Base-by-base conservation (phyloP, 2,329 filamentous ascomycete species). In the Pseudogymnoascus sp. region DNA sequence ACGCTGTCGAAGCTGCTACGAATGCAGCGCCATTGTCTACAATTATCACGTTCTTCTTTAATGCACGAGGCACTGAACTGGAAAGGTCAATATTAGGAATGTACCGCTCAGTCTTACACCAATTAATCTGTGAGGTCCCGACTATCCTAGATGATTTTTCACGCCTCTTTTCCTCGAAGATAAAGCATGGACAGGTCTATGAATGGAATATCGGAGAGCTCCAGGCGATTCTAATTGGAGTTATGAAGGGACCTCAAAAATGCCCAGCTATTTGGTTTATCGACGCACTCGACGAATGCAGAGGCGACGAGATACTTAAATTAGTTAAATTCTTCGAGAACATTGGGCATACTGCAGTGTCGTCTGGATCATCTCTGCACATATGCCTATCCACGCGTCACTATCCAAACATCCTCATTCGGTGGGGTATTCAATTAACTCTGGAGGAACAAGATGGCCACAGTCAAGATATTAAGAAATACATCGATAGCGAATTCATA, bases 211-310 rank as follows among this genome's bases (percentile, higher is more conserved):
- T 50, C 17, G 26, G 44, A 1, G 44, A 50, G 26, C 44, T 50
- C 9, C n/a, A 50, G 26, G 26, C 44, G 13, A 50, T 50, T 17
- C 26, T 50, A 50, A 50, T 17, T 6, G 17, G 4, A 33, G 6
- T 50, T 50, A 50, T 50, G 44, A 50, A 17, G 26, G 31, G 1
- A 6, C n/a, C 4, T 1, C 44, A 50, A 50, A 1, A 31, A 6
- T 6, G 10, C 3, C 26, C 8, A 31, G n/a, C 78, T 2, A 69
- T 64, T 0, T 75, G 72, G 61, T 74, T 78, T 59, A 69, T 79
- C 39, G 78, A 79, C 66, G 77, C 78, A 4, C 72, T 80, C 5
- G 76, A 79, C 63, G 77, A 79, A 65, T 78, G 76, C 64, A 65
- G 74, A 4, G 74, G 76, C 39, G 50, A 66, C 4, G 54, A 73